Evolutionary conservation across 2,329 filamentous ascomycete genomes (phyloP).

Genomic region (Trichoderma citrinoviride): DNA sequence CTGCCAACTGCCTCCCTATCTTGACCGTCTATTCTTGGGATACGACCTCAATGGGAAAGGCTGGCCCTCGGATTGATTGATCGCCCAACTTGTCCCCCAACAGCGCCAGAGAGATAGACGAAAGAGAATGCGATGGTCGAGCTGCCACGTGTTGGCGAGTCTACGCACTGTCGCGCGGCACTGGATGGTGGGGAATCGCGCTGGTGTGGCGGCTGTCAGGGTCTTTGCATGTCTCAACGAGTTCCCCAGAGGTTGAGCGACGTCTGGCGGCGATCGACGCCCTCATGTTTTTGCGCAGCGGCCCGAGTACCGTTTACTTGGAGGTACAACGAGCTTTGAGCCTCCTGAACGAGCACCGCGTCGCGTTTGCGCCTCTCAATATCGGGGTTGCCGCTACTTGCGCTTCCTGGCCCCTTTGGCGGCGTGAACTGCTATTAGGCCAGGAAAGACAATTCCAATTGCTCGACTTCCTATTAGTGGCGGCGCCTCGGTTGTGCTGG

Average conservation of each 20-base stretch:
- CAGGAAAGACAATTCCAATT: neutral
- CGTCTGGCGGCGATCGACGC: neutral
- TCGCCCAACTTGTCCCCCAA: neutral
- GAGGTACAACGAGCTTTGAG: neutral
- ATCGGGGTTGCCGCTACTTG: slow-evolving; percentile 6
- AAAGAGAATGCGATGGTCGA: neutral
- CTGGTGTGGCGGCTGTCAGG: slow-evolving; percentile 16
- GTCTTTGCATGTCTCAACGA: neutral
- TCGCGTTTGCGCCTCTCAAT: neutral
- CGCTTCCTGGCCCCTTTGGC: neutral
- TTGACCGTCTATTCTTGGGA: neutral
- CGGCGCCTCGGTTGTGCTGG: slow-evolving; percentile 11
- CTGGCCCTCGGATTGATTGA: neutral
- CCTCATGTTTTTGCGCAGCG: neutral
- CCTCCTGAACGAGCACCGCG: neutral
- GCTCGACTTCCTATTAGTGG: neutral
- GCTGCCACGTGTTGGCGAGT: neutral
- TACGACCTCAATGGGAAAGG: neutral
- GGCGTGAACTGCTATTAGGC: neutral
- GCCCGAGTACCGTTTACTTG: slow-evolving; percentile 1
- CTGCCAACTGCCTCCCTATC: neutral
- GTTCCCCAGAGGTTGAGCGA: slow-evolving; percentile 18
- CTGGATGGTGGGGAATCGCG: slow-evolving; percentile 18
- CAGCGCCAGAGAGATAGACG: neutral
- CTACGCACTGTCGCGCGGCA: slow-evolving; percentile 10